Evolutionary conservation across 1,139 yeast species (phyloP).

Genomic region (Saccharomycopsis hybrid): DNA sequence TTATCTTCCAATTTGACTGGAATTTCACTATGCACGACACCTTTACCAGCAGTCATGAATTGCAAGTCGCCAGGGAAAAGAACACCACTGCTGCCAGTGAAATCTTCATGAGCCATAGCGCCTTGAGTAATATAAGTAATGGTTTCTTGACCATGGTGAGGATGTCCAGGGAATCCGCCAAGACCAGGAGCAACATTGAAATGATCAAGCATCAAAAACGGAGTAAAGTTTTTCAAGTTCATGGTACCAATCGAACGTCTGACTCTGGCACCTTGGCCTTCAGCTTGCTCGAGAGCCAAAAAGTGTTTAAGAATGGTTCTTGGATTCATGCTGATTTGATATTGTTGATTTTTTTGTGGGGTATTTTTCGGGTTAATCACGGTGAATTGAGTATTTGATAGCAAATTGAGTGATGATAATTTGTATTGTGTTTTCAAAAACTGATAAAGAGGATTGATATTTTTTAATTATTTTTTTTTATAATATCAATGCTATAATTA

Average conservation of each 20-base stretch:
- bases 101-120: slow-evolving; percentile 84
- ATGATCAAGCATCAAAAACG: slow-evolving; percentile 82
- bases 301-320: slow-evolving; percentile 57
- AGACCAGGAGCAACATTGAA: slow-evolving; percentile 49
- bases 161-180: slow-evolving; percentile 92
- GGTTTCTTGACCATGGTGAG: slow-evolving; percentile 90
- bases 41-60: slow-evolving; percentile 93
- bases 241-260: slow-evolving; percentile 74
- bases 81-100: slow-evolving; percentile 77
- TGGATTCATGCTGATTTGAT: slow-evolving; percentile 18
- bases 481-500: too few species aligned
- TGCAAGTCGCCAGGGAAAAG: slow-evolving; percentile 82
- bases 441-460: too few species aligned
- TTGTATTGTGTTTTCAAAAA: neutral
- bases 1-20: slow-evolving; percentile 60
- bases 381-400: neutral
- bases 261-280: slow-evolving; percentile 84
- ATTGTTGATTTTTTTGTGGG: neutral
- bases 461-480: too few species aligned
- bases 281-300: slow-evolving; percentile 67
- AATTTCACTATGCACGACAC: slow-evolving; percentile 82
- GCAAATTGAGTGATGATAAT: neutral
- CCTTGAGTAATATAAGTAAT: slow-evolving; percentile 72
- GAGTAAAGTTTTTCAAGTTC: slow-evolving; percentile 66
- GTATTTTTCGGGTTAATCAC: neutral